Conservation (phyloP, 2,329 filamentous ascomycete genomes). For the Penicillium paneum region DNA sequence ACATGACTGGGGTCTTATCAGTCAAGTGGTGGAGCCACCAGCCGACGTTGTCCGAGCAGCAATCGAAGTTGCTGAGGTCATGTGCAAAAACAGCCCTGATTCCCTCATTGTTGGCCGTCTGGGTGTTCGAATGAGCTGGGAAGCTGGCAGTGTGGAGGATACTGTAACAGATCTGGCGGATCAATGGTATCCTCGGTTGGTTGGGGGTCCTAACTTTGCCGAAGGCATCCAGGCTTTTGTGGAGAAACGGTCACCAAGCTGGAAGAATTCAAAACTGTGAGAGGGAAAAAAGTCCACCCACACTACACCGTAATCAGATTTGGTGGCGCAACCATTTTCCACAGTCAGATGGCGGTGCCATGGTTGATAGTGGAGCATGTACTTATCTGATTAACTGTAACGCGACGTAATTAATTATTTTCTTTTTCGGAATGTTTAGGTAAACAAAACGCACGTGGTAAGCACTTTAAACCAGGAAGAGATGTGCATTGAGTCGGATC, state of each 20-base stretch:
- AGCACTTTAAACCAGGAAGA: not conserved
- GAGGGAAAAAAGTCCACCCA: not conserved
- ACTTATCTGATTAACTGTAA: slow-evolving; percentile 7
- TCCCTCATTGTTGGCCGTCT: slow-evolving; percentile 67
- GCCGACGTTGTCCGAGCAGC: slow-evolving; percentile 40
- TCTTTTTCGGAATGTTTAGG: not conserved
- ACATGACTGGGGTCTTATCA: slow-evolving; percentile 66
- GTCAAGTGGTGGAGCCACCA: slow-evolving; percentile 54
- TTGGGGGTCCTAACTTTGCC: slow-evolving; percentile 65
- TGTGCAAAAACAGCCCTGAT: slow-evolving; percentile 68
- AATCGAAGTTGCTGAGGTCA: slow-evolving; percentile 56
- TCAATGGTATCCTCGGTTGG: slow-evolving; percentile 58
- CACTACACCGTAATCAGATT: slow-evolving; percentile 5
- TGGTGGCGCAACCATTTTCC: not conserved
- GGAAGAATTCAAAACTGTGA: slow-evolving; percentile 45
- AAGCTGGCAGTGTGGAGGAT: slow-evolving; percentile 61
- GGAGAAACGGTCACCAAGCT: slow-evolving; percentile 66
- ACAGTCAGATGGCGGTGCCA: not conserved
- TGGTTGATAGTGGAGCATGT: not conserved
- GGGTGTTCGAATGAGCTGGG: slow-evolving; percentile 69
- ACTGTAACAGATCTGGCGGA: slow-evolving; percentile 57
- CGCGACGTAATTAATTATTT: not conserved
- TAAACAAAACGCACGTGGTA: not conserved
- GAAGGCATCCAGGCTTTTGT: slow-evolving; percentile 73
- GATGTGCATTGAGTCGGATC: not conserved